Base-by-base conservation (phyloP, 2,329 filamentous ascomycete species). In the Claviceps sp. region DNA sequence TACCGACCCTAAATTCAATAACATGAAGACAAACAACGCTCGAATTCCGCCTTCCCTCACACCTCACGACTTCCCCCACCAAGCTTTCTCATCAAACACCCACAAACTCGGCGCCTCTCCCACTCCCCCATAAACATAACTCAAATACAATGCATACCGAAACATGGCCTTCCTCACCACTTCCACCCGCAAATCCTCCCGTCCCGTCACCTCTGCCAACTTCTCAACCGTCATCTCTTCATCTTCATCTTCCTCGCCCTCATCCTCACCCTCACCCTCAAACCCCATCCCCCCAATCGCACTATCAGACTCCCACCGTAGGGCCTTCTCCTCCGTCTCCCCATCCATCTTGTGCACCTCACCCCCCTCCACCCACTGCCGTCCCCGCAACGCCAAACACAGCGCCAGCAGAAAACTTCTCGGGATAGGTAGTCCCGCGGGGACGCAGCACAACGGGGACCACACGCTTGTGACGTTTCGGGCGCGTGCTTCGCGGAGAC, bases 101-200 rank as follows among this genome's bases (percentile, higher is more conserved):
- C 65, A 66, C 47, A 63, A 51, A 34, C 65, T 62, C 13, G 62
- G 63, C n/a, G 57, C 54, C 34, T 61, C 59, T 6, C 58, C 57
- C 20, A 58, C 54, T 3, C 61, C 59, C 6, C 52, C 51, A 16
- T 59, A 56, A n/a, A 58, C 37, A 37, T 68, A 68, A 52, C 65
- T 68, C 49, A 67, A 50, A 47, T 66, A 67, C 50, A 68, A 53
- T 2, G 65, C 61, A 57, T 67, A 68, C 46, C 65, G 61, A 52
- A 68, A 68, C 57, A 67, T 49, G 3, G 59, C 57, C 38, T 57
- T 57, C 38, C 60, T 57, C 20, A 68, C 44, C 13, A 51, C 51
- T 1, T 59, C 55, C 49, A 65, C 57, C 1, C 57, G 54, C 5
- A 64, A 30, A 8, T 60, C 59, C 30, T 34, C 30, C 41, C 59